phyloP scores from a whole-genome alignment of 2,329 filamentous ascomycete species.

The Beauveria bassiana region DNA sequence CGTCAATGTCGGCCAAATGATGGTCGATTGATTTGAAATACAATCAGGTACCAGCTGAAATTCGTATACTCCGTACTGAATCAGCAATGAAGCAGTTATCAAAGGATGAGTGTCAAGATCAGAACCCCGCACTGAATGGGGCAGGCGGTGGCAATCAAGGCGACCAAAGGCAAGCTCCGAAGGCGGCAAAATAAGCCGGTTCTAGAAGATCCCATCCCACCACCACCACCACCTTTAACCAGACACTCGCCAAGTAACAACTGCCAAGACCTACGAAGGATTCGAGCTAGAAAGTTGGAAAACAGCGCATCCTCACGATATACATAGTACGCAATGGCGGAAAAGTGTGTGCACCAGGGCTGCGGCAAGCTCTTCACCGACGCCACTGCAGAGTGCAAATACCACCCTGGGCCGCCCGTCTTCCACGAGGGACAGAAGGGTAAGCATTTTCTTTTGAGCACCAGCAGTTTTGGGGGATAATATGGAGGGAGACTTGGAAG shows the following conservation, averaged over 20 bases:
- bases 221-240: background rate
- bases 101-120: background rate
- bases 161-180: constrained; percentile 9
- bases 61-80: too few species aligned
- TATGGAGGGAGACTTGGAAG: background rate
- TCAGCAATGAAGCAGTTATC: too few species aligned
- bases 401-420: constrained; percentile 87
- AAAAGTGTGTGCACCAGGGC: constrained; percentile 93
- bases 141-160: constrained; percentile 27
- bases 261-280: background rate
- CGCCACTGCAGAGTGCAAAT: constrained; percentile 73
- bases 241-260: background rate
- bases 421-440: constrained; percentile 99
- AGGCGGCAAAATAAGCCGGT: constrained; percentile 10
- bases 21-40: too few species aligned
- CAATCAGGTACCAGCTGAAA: too few species aligned
- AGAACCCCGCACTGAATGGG: constrained; percentile 24
- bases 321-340: constrained; percentile 43
- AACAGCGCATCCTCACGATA: background rate
- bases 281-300: background rate
- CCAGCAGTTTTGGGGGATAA: background rate
- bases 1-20: too few species aligned
- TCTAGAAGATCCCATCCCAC: constrained; percentile 27
- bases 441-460: constrained; percentile 29
- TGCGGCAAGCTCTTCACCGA: constrained; percentile 86